phyloP scores from a whole-genome alignment of 2,329 filamentous ascomycete species.

The Cladosporium sp. region DNA sequence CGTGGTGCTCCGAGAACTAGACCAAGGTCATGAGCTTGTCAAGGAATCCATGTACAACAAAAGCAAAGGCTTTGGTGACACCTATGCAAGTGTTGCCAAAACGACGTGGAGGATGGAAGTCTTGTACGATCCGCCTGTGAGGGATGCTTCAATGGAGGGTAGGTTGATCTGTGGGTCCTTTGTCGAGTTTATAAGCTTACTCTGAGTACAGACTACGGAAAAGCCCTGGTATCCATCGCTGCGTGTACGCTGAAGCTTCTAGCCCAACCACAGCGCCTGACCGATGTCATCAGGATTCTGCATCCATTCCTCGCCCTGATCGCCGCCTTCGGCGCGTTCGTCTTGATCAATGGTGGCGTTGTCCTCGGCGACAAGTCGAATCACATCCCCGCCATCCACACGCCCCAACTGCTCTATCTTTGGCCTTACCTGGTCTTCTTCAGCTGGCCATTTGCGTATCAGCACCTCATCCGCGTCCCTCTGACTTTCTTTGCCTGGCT shows the following conservation, averaged over 20 bases:
- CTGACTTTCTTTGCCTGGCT: slow-evolving; percentile 23
- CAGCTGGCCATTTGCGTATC: slow-evolving; percentile 71
- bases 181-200: neutral
- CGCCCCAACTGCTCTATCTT: slow-evolving; percentile 91
- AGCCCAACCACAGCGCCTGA: slow-evolving; percentile 21
- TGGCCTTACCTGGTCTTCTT: slow-evolving; percentile 90
- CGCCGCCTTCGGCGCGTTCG: slow-evolving; percentile 66
- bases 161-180: neutral
- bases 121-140: slow-evolving; percentile 48
- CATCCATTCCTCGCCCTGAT: slow-evolving; percentile 60
- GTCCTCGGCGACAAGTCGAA: slow-evolving; percentile 95
- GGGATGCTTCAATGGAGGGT: slow-evolving; percentile 49
- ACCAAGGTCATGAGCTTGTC: slow-evolving; percentile 48
- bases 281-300: slow-evolving; percentile 18
- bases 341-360: slow-evolving; percentile 83
- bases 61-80: slow-evolving; percentile 29
- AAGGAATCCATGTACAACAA: slow-evolving; percentile 28
- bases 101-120: slow-evolving; percentile 38
- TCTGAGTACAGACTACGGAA: slow-evolving; percentile 40
- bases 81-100: slow-evolving; percentile 23
- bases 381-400: slow-evolving; percentile 82
- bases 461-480: slow-evolving; percentile 43
- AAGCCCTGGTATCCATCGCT: slow-evolving; percentile 58
- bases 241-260: slow-evolving; percentile 51
- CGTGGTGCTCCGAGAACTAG: slow-evolving; percentile 44